Percentiles rank a stretch among this genome's conserved stretches.
Conservation (phyloP, 2,329 filamentous ascomycete species). For the Cadophora sp. region DNA sequence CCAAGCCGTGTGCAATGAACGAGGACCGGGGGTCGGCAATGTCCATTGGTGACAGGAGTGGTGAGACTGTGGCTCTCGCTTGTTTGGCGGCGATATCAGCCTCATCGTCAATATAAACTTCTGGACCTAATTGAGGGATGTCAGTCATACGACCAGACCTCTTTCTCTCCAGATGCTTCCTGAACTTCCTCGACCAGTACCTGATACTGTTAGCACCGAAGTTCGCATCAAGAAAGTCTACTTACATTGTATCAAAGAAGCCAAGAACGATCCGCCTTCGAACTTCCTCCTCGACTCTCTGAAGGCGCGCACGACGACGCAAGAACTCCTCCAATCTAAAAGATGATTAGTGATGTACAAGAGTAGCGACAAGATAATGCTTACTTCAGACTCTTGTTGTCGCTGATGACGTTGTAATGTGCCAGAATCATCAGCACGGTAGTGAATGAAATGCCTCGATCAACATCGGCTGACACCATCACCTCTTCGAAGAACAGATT, state of each 20-base stretch:
- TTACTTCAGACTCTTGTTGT: conserved; percentile 90
- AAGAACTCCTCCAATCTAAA: conserved; percentile 91
- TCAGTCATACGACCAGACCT: conserved; percentile 77
- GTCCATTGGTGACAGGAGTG: conserved; percentile 39
- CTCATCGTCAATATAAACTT: conserved; percentile 88
- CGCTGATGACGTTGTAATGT: conserved; percentile 98
- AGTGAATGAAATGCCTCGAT: conserved; percentile 89
- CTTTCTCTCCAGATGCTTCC: conserved; percentile 75
- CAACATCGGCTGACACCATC: conserved; percentile 88
- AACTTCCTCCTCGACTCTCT: conserved; percentile 94
- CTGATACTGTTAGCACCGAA: conserved; percentile 48
- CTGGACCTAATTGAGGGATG: conserved; percentile 81
- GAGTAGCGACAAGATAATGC: conserved; percentile 36
- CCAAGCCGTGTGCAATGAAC: conserved; percentile 42
- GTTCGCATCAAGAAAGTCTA: conserved; percentile 21
- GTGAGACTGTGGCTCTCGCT: conserved; percentile 27
- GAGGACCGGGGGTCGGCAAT: conserved; percentile 36
- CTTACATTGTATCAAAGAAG: conserved; percentile 91
- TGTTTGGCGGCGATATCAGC: conserved; percentile 46
- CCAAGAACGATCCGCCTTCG: conserved; percentile 88
- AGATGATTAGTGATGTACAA: conserved; percentile 40
- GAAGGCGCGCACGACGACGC: conserved; percentile 84
- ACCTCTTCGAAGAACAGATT: conserved; percentile 98
- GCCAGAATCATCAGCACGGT: conserved; percentile 93
- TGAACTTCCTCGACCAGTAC: conserved; percentile 85